A percentile compares a stretch with the other conserved stretches of the same genome.
Conservation (phyloP, 2,329 filamentous ascomycete species). For the Verticillium nubilum region DNA sequence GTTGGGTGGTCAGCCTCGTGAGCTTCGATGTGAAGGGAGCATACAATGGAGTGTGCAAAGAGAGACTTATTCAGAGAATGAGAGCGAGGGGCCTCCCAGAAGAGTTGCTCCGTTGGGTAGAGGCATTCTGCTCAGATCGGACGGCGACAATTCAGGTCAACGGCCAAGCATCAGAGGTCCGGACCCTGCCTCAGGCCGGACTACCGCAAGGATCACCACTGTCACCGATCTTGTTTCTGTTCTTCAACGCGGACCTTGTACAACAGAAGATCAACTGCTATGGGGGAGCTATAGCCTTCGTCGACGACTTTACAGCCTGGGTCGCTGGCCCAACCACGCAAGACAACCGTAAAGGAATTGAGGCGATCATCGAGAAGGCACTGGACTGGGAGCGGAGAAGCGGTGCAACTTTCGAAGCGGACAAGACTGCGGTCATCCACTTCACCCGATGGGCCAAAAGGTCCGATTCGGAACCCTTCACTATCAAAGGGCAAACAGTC, state of each 20-base stretch:
- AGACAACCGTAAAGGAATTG: slow-evolving; percentile 12
- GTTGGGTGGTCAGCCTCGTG: slow-evolving; percentile 24
- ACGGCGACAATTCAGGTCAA: slow-evolving; percentile 17
- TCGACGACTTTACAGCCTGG: not conserved
- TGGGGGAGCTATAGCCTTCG: slow-evolving; percentile 17
- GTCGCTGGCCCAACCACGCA: not conserved
- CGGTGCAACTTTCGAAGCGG: slow-evolving; percentile 17
- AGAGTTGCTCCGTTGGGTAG: slow-evolving; percentile 13
- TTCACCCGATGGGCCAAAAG: not conserved
- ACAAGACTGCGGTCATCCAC: slow-evolving; percentile 18
- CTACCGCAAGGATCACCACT: slow-evolving; percentile 25
- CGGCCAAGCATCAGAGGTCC: slow-evolving; percentile 11
- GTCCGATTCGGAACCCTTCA: not conserved
- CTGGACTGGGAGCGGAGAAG: slow-evolving; percentile 17
- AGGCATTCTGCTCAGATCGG: slow-evolving; percentile 17
- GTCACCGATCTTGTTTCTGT: slow-evolving; percentile 29
- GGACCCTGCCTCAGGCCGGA: slow-evolving; percentile 14
- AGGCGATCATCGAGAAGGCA: slow-evolving; percentile 15
- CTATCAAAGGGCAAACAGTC: not conserved
- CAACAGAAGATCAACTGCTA: slow-evolving; percentile 19
- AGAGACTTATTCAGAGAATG: slow-evolving; percentile 17
- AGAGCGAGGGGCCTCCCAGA: slow-evolving; percentile 16
- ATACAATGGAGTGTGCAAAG: slow-evolving; percentile 32
- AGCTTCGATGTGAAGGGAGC: slow-evolving; percentile 34
- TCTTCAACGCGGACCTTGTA: slow-evolving; percentile 20